phyloP scores from a whole-genome alignment of 164 flowering plant species.

The Buxus sempervirens region DNA sequence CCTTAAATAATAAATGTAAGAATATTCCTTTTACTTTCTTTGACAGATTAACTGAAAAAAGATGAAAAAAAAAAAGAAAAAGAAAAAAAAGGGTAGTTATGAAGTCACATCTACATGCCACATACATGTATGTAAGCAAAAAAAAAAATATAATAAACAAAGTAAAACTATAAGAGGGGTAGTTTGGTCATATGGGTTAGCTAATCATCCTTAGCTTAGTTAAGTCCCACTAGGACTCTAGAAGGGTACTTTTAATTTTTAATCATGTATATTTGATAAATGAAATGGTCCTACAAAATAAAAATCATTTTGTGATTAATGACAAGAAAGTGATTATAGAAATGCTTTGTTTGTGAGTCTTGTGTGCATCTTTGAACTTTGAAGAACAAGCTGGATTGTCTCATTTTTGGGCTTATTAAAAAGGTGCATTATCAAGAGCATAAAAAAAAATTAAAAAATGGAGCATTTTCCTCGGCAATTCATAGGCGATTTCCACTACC shows the following conservation, averaged over 20 bases:
- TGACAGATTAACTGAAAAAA: too few relatives aligned
- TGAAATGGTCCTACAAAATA: slow-evolving; percentile 4
- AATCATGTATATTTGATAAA: too few relatives aligned
- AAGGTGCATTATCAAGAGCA: background rate
- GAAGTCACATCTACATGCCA: background rate
- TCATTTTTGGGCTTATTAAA: background rate
- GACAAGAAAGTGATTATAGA: slow-evolving; percentile 1
- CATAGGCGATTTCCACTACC: background rate
- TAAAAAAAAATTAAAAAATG: too few relatives aligned
- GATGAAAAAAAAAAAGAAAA: background rate
- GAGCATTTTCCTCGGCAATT: slow-evolving; percentile 2
- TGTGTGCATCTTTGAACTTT: too few relatives aligned
- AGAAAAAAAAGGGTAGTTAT: background rate
- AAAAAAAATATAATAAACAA: too few relatives aligned
- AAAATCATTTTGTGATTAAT: slow-evolving; percentile 1
- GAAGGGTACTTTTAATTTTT: too few relatives aligned
- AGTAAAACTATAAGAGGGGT: too few relatives aligned
- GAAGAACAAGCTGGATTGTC: background rate
- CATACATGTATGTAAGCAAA: too few relatives aligned
- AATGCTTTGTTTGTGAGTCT: too few relatives aligned
- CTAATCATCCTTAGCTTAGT: too few relatives aligned
- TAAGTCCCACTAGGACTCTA: too few relatives aligned
- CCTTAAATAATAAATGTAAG: background rate
- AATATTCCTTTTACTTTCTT: background rate
- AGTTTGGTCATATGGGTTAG: too few relatives aligned